Base-by-base conservation (phyloP, 192 early-diverging fungal species). In the Mortierella claussenii region DNA sequence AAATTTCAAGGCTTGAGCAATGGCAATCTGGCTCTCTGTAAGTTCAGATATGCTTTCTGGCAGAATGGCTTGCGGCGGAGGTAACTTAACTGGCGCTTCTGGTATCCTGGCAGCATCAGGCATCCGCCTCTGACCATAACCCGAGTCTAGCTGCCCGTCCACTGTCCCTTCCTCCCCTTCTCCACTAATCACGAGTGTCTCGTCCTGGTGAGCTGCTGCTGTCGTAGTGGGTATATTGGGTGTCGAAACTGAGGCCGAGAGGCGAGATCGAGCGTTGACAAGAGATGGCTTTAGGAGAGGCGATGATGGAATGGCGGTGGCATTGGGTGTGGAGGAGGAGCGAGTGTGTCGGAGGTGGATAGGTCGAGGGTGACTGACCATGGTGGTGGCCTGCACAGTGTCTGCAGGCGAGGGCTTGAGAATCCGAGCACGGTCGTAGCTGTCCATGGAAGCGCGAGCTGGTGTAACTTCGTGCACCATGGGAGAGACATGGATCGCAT, bases 331-430 rank as follows among this genome's bases (percentile, higher is more conserved):
- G 12, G 68, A 69, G 24, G n/a, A 27, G 0, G 68, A 55, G 1
- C 68, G 34, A 0, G 20, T 34, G 20, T 69, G 68, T 32, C 59
- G 21, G 34, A 69, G 21, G 27, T 61, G 68, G 0, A 36, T 27
- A 10, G 59, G 51, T 18, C 68, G 36, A 20, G 70, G 70, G 0
- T 60, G 62, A 40, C 70, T 75, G 28, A 75, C 33, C 70, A 75
- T 75, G 43, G 65, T 62, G 3, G 65, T 76, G 4, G 64, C 52
- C 45, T 61, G 51, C 11, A 76, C 30, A 11, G 63, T 32, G 32
- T 61, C 73, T 5, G 44, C 46, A 7, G 73, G 44, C 15, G 43
- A 62, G n/a, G 64, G 53, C 32, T 50, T 66, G 28, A 67, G 32
- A 30, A 76, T 18, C 57, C 27, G 40, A 13, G 73, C 56, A 4